These are phyloP conservation scores for Debaryomycetaceae sp. DNA, from an alignment of 1,139 yeast species.

Conservation along the genomic window DNA sequence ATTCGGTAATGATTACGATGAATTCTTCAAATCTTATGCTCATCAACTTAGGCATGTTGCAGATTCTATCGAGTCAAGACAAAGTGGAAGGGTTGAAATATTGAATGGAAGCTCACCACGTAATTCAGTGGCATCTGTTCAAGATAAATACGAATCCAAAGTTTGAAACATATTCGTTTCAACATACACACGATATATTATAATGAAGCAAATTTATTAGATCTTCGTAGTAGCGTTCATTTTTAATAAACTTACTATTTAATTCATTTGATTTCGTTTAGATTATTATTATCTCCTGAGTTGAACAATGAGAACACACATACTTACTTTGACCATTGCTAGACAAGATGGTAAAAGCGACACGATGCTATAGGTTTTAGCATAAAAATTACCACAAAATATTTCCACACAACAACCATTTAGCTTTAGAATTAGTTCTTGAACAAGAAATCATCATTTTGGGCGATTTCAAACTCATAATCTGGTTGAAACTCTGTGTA, in stretches of 20 bases:
- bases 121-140: conserved; percentile 1
- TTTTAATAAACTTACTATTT: too few species aligned
- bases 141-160: conserved; percentile 1
- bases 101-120: conserved; percentile 12
- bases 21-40: conserved; percentile 16
- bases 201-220: too few species aligned
- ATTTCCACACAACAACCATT: neutral
- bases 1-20: conserved; percentile 23
- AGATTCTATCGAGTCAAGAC: conserved; percentile 12
- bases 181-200: too few species aligned
- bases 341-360: too few species aligned
- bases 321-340: too few species aligned
- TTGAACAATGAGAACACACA: too few species aligned
- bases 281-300: too few species aligned
- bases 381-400: neutral
- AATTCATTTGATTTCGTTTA: too few species aligned
- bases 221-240: too few species aligned
- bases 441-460: neutral
- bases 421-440: neutral
- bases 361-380: too few species aligned
- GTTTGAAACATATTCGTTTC: neutral
- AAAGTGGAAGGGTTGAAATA: conserved; percentile 11
- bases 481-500: conserved; percentile 72
- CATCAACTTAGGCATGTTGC: conserved; percentile 14
- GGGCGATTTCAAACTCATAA: conserved; percentile 26